Evolutionary conservation across 2,329 filamentous ascomycete species (phyloP), one percentile per base, ranked within the genome.

Genomic region (Chaetomiaceae sp.): DNA sequence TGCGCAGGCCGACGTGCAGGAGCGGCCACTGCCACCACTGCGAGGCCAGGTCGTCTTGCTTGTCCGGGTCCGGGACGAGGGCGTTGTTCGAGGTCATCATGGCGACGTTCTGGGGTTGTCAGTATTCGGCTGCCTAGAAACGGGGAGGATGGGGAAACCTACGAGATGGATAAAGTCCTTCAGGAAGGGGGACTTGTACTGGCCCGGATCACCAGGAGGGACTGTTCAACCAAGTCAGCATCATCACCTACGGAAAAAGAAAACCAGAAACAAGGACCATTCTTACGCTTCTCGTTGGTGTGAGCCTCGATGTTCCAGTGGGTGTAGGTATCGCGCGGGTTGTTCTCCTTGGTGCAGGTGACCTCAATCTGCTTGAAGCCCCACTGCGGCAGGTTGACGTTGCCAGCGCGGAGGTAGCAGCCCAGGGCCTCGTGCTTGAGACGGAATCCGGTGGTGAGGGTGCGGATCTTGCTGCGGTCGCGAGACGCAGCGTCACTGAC

Each of bases 41-140:
- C 13, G 93, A 99, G 27, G 93, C 93, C 42, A 99, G 82, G 65
- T 99, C 93, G 64, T 99, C 93, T 70, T 99, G 93, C 80, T 99
- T 99, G 69, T 99, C 93, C 4, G 93, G 92, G 65, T 99, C 93
- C 4, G 93, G 93, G 17, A 99, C 89, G 40, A 99, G 82, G 20
- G 93, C 93, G 66, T 99, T 99, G 79, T 99, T 99, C 34, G 93
- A 97, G 3, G 93, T 99, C 92, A 97, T 96, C 93, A 99, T 99
- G 56, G 93, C 93, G 55, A 99, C 93, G 67, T 99, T 99, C 60
- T 60, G 50, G 12, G 8, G 19, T 7, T 10, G 44, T 56, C 49
- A 54, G 54, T 23, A n/a, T 14, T 3, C 23, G 20, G 10, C 23
- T 31, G 30, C 19, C 4, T 43, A 10, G 8, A 13, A 7, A 33